A percentile compares a stretch with the other conserved stretches of the same genome.
Evolutionary conservation across 2,329 filamentous ascomycete species (phyloP).

Genomic region (Trichophyton verrucosum): DNA sequence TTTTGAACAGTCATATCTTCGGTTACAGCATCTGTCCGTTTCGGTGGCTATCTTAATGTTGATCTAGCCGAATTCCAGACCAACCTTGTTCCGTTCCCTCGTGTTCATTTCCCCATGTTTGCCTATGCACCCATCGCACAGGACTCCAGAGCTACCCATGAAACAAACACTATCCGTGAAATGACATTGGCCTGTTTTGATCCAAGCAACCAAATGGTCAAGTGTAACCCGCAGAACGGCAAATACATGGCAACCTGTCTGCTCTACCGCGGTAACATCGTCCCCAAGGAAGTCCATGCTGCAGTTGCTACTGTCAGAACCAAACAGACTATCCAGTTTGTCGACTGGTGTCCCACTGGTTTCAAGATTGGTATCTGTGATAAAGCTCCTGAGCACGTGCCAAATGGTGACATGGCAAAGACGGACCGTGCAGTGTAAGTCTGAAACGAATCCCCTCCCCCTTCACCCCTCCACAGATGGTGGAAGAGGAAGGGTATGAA

Average conservation of each 20-base stretch:
- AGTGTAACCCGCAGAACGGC: conserved; percentile 53
- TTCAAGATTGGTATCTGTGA: conserved; percentile 60
- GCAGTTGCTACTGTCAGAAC: conserved; percentile 52
- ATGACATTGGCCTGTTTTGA: conserved; percentile 49
- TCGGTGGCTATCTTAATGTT: conserved; percentile 55
- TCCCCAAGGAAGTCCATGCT: conserved; percentile 48
- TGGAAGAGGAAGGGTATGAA: not conserved
- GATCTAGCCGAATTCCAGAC: conserved; percentile 59
- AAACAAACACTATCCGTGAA: conserved; percentile 94
- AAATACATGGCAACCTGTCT: conserved; percentile 59
- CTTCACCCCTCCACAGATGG: not conserved
- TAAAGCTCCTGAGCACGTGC: conserved; percentile 44
- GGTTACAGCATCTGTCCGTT: conserved; percentile 53
- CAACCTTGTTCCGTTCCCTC: conserved; percentile 55
- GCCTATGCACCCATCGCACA: conserved; percentile 53
- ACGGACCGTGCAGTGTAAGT: conserved; percentile 40
- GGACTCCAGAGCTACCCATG: conserved; percentile 62
- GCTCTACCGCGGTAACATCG: conserved; percentile 54
- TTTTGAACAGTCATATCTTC: conserved; percentile 53
- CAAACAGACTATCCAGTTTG: conserved; percentile 52
- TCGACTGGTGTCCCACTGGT: conserved; percentile 57
- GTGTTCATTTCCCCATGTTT: conserved; percentile 56
- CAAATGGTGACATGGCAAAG: conserved; percentile 41
- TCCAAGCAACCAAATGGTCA: conserved; percentile 58
- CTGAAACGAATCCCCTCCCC: not conserved